phyloP scores from a whole-genome alignment of 1,284 basidiomycete species.

The Leccinum pallidistipes region DNA sequence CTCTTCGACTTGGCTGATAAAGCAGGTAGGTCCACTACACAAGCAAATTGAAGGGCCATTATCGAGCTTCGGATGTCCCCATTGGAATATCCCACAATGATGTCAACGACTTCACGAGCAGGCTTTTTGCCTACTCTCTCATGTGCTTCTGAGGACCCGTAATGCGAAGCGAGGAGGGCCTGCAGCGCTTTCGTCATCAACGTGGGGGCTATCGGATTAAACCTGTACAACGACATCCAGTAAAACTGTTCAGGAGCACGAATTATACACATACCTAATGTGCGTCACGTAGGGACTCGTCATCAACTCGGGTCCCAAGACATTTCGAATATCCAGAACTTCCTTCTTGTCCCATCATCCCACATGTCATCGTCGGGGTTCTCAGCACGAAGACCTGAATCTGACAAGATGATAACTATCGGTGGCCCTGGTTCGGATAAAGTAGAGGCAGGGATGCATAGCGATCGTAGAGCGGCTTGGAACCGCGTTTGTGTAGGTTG shows the following conservation, averaged over 20 bases:
- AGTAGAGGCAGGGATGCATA: slow-evolving; percentile 45
- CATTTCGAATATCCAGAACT: slow-evolving; percentile 66
- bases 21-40: slow-evolving; percentile 40
- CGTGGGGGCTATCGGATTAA: slow-evolving; percentile 90
- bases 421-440: slow-evolving; percentile 48
- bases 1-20: slow-evolving; percentile 22
- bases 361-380: slow-evolving; percentile 54
- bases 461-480: slow-evolving; percentile 65
- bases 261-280: slow-evolving; percentile 57
- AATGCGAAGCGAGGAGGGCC: slow-evolving; percentile 55
- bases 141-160: slow-evolving; percentile 25
- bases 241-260: neutral
- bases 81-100: slow-evolving; percentile 76
- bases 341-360: slow-evolving; percentile 45
- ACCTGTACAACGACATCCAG: slow-evolving; percentile 46
- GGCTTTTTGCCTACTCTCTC: slow-evolving; percentile 37
- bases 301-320: slow-evolving; percentile 63
- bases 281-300: slow-evolving; percentile 68
- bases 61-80: slow-evolving; percentile 93
- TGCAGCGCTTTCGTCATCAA: slow-evolving; percentile 81
- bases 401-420: slow-evolving; percentile 83
- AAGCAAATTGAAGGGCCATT: slow-evolving; percentile 89
- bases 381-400: slow-evolving; percentile 75
- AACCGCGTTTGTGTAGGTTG: slow-evolving; percentile 72
- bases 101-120: slow-evolving; percentile 66